A percentile compares a stretch with the other conserved stretches of the same genome.
phyloP scores from a whole-genome alignment of 2,329 filamentous ascomycete genomes.

The Aspergillus tubingensis region DNA sequence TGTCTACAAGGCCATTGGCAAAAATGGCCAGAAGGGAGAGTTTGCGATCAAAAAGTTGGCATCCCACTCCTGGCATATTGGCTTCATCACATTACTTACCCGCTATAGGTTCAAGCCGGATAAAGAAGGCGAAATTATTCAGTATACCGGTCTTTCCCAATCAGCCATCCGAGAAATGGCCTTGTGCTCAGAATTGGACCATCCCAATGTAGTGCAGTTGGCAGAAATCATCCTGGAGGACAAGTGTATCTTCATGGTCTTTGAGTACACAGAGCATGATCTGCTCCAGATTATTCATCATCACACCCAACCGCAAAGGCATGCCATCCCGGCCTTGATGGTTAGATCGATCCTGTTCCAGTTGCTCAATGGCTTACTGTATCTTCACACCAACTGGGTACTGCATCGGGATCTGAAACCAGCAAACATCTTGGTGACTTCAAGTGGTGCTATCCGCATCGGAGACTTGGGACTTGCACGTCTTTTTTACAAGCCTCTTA shows the following conservation, averaged over 20 bases:
- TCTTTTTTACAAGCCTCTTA: slow-evolving; percentile 89
- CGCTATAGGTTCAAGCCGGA: slow-evolving; percentile 78
- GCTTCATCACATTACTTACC: slow-evolving; percentile 17
- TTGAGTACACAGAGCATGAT: slow-evolving; percentile 98
- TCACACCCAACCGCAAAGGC: slow-evolving; percentile 84
- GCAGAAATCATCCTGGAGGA: slow-evolving; percentile 97
- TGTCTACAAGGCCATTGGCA: slow-evolving; percentile 90
- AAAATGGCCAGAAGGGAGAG: slow-evolving; percentile 72
- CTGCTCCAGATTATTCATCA: slow-evolving; percentile 97
- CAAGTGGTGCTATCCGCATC: slow-evolving; percentile 84
- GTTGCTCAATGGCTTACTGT: slow-evolving; percentile 89
- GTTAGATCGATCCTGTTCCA: slow-evolving; percentile 96
- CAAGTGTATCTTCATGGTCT: slow-evolving; percentile 99
- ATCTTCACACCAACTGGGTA: slow-evolving; percentile 95
- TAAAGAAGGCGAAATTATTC: slow-evolving; percentile 91
- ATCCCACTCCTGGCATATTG: not conserved
- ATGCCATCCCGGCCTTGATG: slow-evolving; percentile 83
- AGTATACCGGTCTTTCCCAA: slow-evolving; percentile 97
- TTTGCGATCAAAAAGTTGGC: slow-evolving; percentile 95
- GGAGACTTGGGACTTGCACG: slow-evolving; percentile 91
- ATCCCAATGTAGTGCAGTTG: slow-evolving; percentile 85
- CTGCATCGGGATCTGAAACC: slow-evolving; percentile 96
- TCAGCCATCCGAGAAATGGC: slow-evolving; percentile 98
- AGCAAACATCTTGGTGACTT: slow-evolving; percentile 98
- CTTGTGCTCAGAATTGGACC: slow-evolving; percentile 85